phyloP scores from a whole-genome alignment of 179 eudicot species.

The Silene vulgaris region DNA sequence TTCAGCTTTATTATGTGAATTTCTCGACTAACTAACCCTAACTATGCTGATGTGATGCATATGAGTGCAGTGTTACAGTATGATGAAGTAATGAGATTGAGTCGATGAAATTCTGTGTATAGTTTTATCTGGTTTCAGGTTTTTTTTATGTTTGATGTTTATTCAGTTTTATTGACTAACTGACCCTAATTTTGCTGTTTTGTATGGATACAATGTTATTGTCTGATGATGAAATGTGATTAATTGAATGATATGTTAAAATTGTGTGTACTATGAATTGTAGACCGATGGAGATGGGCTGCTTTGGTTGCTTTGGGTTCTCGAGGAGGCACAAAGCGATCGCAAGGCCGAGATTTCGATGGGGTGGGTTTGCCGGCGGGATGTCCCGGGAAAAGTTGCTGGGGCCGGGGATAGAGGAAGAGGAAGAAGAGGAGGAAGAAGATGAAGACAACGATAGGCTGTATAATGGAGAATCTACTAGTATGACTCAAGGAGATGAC shows the following conservation, averaged over 20 bases:
- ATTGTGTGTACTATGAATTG: not conserved
- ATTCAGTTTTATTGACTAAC: too few relatives aligned
- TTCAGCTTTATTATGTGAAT: too few relatives aligned
- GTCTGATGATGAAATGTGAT: not conserved
- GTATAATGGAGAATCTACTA: slow-evolving; percentile 50
- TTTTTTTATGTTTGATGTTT: too few relatives aligned
- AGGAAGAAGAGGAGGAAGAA: slow-evolving; percentile 31
- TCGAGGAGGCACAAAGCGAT: slow-evolving; percentile 43
- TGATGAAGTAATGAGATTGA: slow-evolving; percentile 1
- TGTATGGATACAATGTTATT: not conserved
- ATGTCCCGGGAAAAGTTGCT: slow-evolving; percentile 46
- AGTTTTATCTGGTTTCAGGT: too few relatives aligned
- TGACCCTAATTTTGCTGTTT: too few relatives aligned
- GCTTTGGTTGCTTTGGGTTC: slow-evolving; percentile 91
- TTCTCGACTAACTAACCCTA: too few relatives aligned
- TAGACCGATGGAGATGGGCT: slow-evolving; percentile 64
- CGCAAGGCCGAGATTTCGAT: slow-evolving; percentile 29
- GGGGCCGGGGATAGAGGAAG: slow-evolving; percentile 34
- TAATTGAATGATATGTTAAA: not conserved
- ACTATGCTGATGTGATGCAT: too few relatives aligned
- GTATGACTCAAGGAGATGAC: slow-evolving; percentile 47
- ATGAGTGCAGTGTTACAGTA: not conserved
- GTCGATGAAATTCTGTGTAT: not conserved
- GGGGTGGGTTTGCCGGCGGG: slow-evolving; percentile 30
- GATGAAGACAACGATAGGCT: slow-evolving; percentile 32